A percentile compares a stretch with the other conserved stretches of the same genome.
These are phyloP conservation scores for Xylariaceae sp. DNA, from an alignment of 2,329 filamentous ascomycete genomes.

Conservation along the genomic window DNA sequence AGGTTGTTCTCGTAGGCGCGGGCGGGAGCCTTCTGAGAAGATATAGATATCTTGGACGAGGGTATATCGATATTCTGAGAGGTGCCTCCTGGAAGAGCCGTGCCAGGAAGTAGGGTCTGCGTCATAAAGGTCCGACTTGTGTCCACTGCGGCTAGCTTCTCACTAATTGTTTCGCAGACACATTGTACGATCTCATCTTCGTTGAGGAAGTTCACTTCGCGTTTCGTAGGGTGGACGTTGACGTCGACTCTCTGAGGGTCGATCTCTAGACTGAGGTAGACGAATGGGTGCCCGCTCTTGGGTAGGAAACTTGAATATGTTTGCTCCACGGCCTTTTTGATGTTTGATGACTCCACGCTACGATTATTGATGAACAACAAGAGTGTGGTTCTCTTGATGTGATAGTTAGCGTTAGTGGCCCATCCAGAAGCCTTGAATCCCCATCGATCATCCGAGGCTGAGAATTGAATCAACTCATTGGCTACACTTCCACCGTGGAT, in stretches of 20 bases:
- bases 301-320: conserved; percentile 83
- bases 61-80: conserved; percentile 29
- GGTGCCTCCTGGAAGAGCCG: conserved; percentile 35
- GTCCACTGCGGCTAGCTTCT: conserved; percentile 79
- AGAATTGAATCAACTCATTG: conserved; percentile 79
- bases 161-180: conserved; percentile 75
- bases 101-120: conserved; percentile 79
- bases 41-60: conserved; percentile 33
- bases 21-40: conserved; percentile 42
- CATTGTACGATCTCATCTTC: conserved; percentile 92
- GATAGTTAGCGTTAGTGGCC: conserved; percentile 91
- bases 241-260: conserved; percentile 91
- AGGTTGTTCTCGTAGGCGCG: conserved; percentile 80
- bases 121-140: conserved; percentile 92
- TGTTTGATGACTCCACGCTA: conserved; percentile 80
- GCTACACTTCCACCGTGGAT: conserved; percentile 81
- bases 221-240: conserved; percentile 95
- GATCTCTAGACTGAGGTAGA: conserved; percentile 88
- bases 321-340: conserved; percentile 88
- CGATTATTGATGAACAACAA: conserved; percentile 96
- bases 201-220: conserved; percentile 94
- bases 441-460: conserved; percentile 68
- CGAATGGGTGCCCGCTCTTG: conserved; percentile 89
- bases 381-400: conserved; percentile 81
- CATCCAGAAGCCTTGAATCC: conserved; percentile 79